Percentiles rank a stretch among this genome's conserved stretches.
Conservation (phyloP, 2,329 filamentous ascomycete genomes). For the Exophiala viscosa region DNA sequence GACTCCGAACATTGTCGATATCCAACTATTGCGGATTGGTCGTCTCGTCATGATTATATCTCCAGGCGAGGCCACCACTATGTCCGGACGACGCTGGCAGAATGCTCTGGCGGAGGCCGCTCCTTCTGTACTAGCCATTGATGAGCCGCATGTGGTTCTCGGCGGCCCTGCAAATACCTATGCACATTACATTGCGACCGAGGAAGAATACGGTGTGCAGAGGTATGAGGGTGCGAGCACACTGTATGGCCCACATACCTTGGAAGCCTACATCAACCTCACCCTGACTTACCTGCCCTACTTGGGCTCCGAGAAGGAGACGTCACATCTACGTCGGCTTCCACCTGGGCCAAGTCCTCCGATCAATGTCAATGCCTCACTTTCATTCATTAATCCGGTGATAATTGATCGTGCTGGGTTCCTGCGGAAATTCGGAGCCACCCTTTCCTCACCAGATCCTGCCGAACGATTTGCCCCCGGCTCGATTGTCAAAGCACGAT, state of each 20-base stretch:
- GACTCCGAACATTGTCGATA: slow-evolving; percentile 87
- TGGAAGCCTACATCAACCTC: slow-evolving; percentile 83
- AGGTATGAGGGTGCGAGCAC: slow-evolving; percentile 95
- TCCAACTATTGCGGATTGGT: slow-evolving; percentile 80
- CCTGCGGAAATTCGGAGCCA: slow-evolving; percentile 67
- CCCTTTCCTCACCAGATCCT: slow-evolving; percentile 54
- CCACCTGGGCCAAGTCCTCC: slow-evolving; percentile 64
- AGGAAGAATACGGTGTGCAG: slow-evolving; percentile 77
- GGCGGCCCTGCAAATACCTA: slow-evolving; percentile 90
- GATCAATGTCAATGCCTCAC: slow-evolving; percentile 69
- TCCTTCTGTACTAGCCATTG: slow-evolving; percentile 48
- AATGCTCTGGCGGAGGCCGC: slow-evolving; percentile 60
- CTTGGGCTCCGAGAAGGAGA: slow-evolving; percentile 42
- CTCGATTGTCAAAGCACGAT: slow-evolving; percentile 61
- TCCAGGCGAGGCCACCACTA: slow-evolving; percentile 85
- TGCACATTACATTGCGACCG: slow-evolving; percentile 74
- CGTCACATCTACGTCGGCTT: slow-evolving; percentile 42
- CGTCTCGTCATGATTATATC: slow-evolving; percentile 80
- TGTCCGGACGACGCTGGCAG: slow-evolving; percentile 86
- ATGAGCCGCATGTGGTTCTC: slow-evolving; percentile 69
- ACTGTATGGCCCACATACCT: slow-evolving; percentile 75
- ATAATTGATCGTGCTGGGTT: slow-evolving; percentile 66
- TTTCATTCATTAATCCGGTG: slow-evolving; percentile 77
- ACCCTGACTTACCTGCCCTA: slow-evolving; percentile 69
- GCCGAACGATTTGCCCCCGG: slow-evolving; percentile 57